Evolutionary conservation across 208 protist species (phyloP).

Genomic region (Acanthamoeba royreba): DNA sequence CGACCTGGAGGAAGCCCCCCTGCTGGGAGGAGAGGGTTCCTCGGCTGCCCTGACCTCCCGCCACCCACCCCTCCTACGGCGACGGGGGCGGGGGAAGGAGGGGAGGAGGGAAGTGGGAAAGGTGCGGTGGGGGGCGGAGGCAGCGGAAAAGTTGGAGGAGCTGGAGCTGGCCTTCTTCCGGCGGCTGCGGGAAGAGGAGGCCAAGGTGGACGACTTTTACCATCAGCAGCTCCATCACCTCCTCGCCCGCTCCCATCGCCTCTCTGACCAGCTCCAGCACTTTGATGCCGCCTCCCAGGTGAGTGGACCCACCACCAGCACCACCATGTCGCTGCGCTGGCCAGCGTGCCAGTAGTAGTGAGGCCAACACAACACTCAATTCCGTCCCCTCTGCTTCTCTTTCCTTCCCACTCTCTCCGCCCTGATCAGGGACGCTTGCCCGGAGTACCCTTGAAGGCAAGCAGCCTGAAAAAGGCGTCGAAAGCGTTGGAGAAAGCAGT

Average conservation of each 20-base stretch:
- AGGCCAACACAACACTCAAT: too few species aligned
- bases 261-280: not conserved
- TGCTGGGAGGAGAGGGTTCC: not conserved
- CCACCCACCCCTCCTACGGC: too few species aligned
- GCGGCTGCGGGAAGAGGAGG: not conserved
- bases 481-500: not conserved
- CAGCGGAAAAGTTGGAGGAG: not conserved
- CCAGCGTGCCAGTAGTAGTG: too few species aligned
- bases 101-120: too few species aligned
- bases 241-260: not conserved
- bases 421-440: not conserved
- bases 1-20: not conserved
- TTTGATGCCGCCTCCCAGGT: not conserved
- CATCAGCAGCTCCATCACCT: constrained; percentile 1
- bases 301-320: too few species aligned
- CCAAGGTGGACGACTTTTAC: constrained; percentile 14
- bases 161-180: constrained; percentile 24
- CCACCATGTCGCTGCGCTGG: too few species aligned
- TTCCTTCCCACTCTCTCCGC: too few species aligned
- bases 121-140: not conserved
- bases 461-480: not conserved
- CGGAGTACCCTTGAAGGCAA: not conserved
- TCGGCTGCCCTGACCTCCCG: too few species aligned
- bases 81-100: too few species aligned
- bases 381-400: too few species aligned